Evolutionary conservation across 2,329 filamentous ascomycete species (phyloP).

Genomic region (Ophiognomonia clavigignenti-juglandacearum): DNA sequence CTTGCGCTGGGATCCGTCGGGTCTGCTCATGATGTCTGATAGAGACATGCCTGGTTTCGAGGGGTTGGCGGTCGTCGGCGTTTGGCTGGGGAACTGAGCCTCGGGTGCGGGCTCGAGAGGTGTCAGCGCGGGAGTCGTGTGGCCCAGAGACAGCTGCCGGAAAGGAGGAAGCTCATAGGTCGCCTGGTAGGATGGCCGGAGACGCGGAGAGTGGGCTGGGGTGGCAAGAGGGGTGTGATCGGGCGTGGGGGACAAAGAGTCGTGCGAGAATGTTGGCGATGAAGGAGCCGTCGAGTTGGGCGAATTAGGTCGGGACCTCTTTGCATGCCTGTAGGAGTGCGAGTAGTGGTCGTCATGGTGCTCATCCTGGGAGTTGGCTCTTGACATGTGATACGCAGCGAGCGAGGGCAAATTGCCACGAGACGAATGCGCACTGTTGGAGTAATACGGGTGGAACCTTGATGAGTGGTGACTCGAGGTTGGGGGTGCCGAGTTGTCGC

Average conservation of each 20-base stretch:
- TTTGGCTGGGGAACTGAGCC: conserved; percentile 32
- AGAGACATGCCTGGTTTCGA: conserved; percentile 69
- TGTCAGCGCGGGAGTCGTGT: conserved; percentile 50
- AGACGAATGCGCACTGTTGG: conserved; percentile 41
- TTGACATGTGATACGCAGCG: conserved; percentile 89
- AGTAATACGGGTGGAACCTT: conserved; percentile 51
- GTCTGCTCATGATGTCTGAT: conserved; percentile 85
- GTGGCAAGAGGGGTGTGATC: conserved; percentile 98
- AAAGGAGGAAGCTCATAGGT: conserved; percentile 80
- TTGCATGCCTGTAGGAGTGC: conserved; percentile 64
- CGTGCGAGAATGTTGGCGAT: conserved; percentile 93
- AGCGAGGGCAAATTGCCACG: conserved; percentile 68
- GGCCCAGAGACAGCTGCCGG: conserved; percentile 54
- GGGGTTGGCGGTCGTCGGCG: conserved; percentile 32
- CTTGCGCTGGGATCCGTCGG: conserved; percentile 84
- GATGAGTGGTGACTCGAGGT: conserved; percentile 38
- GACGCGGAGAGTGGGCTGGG: conserved; percentile 86
- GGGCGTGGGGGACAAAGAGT: conserved; percentile 90
- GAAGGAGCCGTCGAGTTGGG: conserved; percentile 94
- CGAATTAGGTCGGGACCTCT: conserved; percentile 88
- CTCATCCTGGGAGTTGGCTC: conserved; percentile 78
- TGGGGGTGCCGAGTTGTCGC: conserved; percentile 43
- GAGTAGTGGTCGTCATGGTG: conserved; percentile 72
- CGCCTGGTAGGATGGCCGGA: conserved; percentile 67
- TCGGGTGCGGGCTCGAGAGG: conserved; percentile 55